Evolutionary conservation across 441 rosid genomes (phyloP).

Genomic region (Gossypium trilobum): DNA sequence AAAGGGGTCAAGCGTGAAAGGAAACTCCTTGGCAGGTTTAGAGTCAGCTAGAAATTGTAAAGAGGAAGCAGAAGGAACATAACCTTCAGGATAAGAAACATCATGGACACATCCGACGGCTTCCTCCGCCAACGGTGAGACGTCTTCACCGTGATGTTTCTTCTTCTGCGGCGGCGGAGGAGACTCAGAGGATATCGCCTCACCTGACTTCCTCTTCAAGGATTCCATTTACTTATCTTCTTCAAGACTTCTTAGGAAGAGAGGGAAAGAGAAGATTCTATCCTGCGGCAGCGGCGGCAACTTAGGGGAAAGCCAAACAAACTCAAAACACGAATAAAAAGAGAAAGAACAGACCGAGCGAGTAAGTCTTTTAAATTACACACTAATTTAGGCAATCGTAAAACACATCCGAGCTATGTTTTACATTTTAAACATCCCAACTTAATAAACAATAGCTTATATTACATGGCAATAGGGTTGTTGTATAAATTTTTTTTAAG

Average conservation of each 20-base stretch:
- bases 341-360: background rate
- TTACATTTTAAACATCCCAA: background rate
- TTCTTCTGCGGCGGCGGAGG: constrained; percentile 24
- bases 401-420: background rate
- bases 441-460: no score
- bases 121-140: constrained; percentile 22
- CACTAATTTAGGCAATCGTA: background rate
- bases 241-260: background rate
- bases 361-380: background rate
- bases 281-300: constrained; percentile 2
- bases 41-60: constrained; percentile 17
- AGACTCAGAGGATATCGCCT: constrained; percentile 27
- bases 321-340: background rate
- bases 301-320: background rate
- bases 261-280: background rate
- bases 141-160: constrained; percentile 42
- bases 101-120: constrained; percentile 67
- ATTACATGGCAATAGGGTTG: background rate
- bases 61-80: constrained; percentile 31
- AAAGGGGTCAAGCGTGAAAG: constrained; percentile 85
- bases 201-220: constrained; percentile 51
- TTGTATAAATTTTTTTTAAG: background rate
- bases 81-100: constrained; percentile 73
- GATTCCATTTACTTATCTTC: constrained; percentile 35
- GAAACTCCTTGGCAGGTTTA: constrained; percentile 75